Evolutionary conservation across 2,329 filamentous ascomycete species (phyloP), one percentile per base, ranked within the genome.

Genomic region (Fusarium miscanthi): DNA sequence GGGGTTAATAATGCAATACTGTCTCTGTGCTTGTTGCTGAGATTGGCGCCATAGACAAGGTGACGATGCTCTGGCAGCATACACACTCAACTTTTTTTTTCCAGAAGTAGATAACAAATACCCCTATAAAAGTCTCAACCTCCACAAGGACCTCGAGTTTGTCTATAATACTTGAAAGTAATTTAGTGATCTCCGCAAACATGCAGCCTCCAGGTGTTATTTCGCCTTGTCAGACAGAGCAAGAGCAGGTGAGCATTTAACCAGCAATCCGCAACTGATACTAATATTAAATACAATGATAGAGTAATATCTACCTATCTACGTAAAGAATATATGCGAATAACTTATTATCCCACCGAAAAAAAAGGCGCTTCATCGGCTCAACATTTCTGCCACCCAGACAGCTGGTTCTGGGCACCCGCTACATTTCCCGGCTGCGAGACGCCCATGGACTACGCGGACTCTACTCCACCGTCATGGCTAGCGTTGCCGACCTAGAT

Each of bases 371-470:
- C 48, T n/a, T 51, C 59, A 13, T 73, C 66, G 42, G 69, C 63
- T 10, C 46, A 56, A 21, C 66, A 68, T 35, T 56, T 70, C 45
- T 71, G 68, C 27, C 70, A 72, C 53, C 9, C 51, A 25, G 56
- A 73, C 46, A 72, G 69, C 45, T 73, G 71, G 69, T 71, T 69
- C 49, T 73, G 68, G 70, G 64, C 45, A 16, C 68, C 70, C 27
- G 64, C 70, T 8, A 73, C 70, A 33, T 73, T 71, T 27, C 68
- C 64, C 16, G 68, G 64, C 25, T 66, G 68, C 43, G 64, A 73
- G 58, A 73, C 70, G 17, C 70, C 68, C 27, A 63, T 71, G 60
- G 68, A 71, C 57, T 75, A 76, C 54, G 74, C 74, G n/a, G 72
- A 75, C 21, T 76, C 74, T 35, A 76, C 65, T 60, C 72, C 12